Base-by-base conservation (phyloP, 2,329 filamentous ascomycete species). In the Trichoderma atroviride region DNA sequence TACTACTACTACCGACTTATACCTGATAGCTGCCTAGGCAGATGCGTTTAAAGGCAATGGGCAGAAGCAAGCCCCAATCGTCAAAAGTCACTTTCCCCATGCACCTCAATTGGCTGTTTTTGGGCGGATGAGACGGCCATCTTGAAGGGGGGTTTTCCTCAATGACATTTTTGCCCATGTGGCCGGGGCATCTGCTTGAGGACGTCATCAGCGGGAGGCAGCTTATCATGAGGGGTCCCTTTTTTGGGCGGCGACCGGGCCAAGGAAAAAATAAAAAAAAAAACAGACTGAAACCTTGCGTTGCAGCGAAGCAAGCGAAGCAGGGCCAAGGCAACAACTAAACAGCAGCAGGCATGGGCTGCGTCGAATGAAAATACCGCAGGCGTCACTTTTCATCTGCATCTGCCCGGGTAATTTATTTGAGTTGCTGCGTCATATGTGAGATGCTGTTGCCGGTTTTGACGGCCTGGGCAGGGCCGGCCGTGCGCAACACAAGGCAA, bases 121-220 rank as follows among this genome's bases (percentile, higher is more conserved):
- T 3, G 22, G 22, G 22, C 47, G 47, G 53, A 16, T 19, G 53
- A 53, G 55, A 35, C 29, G 19, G 33, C 33, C 55, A 11, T 31
- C n/a, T 22, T 19, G 13, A 13, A 14, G 33, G 35, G 55, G n/a
- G 55, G 31, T 13, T 22, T 31, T 33, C 47, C 40, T 14, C 10
- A 5, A 24, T 43, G 47, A 50, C 47, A 50, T 24, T 50, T 50
- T 50, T 22, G 43, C 37, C 62, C 55, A 67, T 67, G 35, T 37
- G 64, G 35, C 14, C 50, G 40, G 53, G 53, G 24, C 52, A 35
- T 40, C 63, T 66, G 63, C 63, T 52, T 27, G 19, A 58, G 67
- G 58, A 64, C 67, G 67, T 69, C 67, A 69, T 69, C 60, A 58
- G 67, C 37, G 52, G 67, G 59, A 40, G 27, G n/a, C 22, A 53